Percentiles rank a stretch among this genome's conserved stretches.
phyloP scores from a whole-genome alignment of 768 basidiomycete genomes.

The Lentinus tigrinus region DNA sequence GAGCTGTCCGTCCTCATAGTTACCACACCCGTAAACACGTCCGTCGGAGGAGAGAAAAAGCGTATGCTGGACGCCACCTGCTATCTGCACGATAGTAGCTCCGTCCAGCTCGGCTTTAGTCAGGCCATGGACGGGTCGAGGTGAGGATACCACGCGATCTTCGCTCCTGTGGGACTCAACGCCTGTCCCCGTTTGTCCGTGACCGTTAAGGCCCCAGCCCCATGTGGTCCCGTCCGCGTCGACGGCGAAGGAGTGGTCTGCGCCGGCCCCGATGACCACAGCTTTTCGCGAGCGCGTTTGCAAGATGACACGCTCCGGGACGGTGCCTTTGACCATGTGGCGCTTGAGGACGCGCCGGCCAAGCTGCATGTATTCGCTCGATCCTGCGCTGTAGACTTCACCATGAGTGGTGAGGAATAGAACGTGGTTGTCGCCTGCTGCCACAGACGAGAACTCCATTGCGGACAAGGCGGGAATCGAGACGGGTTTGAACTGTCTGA shows the following conservation, averaged over 20 bases:
- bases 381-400: conserved; percentile 44
- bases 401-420: conserved; percentile 44
- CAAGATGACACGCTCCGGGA: conserved; percentile 41
- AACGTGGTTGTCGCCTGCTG: conserved; percentile 46
- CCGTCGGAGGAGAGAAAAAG: conserved; percentile 82
- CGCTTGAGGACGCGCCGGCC: conserved; percentile 43
- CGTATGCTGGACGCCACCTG: conserved; percentile 84
- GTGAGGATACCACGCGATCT: conserved; percentile 45
- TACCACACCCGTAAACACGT: conserved; percentile 80
- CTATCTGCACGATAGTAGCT: conserved; percentile 61
- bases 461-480: conserved; percentile 8
- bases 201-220: conserved; percentile 48
- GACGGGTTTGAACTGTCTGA: conserved; percentile 25
- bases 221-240: conserved; percentile 41
- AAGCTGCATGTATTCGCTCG: conserved; percentile 43
- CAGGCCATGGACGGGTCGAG: conserved; percentile 56
- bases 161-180: neutral
- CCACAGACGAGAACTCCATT: conserved; percentile 34
- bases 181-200: conserved; percentile 39
- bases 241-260: conserved; percentile 47
- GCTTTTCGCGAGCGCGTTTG: conserved; percentile 30
- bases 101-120: conserved; percentile 56
- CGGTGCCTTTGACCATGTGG: conserved; percentile 38
- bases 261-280: conserved; percentile 41
- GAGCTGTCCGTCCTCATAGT: conserved; percentile 76